Percentiles rank a stretch among this genome's conserved stretches.
Evolutionary conservation across 352 stramenopile species (phyloP).

Genomic region (Globisporangium megalacanthum): DNA sequence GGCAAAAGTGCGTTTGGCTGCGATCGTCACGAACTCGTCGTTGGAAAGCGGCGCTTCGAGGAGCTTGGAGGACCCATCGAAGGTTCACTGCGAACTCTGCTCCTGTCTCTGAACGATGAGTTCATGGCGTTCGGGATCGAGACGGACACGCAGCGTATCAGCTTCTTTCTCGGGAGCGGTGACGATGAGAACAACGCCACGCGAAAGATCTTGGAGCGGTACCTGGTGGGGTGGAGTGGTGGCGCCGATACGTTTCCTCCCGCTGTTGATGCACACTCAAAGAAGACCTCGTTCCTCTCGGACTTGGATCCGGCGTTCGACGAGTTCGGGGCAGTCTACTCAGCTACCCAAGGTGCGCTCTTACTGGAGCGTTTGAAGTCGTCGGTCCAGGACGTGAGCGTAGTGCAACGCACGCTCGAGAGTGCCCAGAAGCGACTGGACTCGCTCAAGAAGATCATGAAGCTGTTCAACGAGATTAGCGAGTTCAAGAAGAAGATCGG

Average conservation of each 20-base stretch:
- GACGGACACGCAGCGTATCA: conserved; percentile 45
- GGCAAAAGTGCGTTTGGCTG: conserved; percentile 17
- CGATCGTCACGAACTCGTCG: conserved; percentile 24
- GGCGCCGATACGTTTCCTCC: too few species aligned
- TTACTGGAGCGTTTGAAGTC: conserved; percentile 38
- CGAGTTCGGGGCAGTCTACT: conserved; percentile 38
- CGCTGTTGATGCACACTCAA: not conserved
- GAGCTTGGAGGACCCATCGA: conserved; percentile 39
- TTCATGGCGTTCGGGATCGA: conserved; percentile 76
- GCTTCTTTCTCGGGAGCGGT: conserved; percentile 62
- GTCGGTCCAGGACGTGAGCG: conserved; percentile 34
- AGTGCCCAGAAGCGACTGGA: conserved; percentile 51
- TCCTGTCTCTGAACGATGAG: conserved; percentile 61
- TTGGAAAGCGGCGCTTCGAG: conserved; percentile 26
- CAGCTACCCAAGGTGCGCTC: conserved; percentile 26
- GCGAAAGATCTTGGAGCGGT: conserved; percentile 47
- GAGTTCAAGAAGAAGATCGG: conserved; percentile 74
- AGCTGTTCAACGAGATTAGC: conserved; percentile 57
- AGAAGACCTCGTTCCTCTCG: conserved; percentile 44
- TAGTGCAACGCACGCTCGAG: conserved; percentile 41
- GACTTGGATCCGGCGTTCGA: conserved; percentile 48
- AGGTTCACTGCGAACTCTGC: conserved; percentile 30
- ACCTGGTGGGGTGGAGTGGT: conserved; percentile 17
- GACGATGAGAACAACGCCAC: conserved; percentile 32
- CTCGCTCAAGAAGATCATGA: conserved; percentile 80